Evolutionary conservation across 768 basidiomycete genomes (phyloP).

Genomic region (Boletus subcaerulescens): DNA sequence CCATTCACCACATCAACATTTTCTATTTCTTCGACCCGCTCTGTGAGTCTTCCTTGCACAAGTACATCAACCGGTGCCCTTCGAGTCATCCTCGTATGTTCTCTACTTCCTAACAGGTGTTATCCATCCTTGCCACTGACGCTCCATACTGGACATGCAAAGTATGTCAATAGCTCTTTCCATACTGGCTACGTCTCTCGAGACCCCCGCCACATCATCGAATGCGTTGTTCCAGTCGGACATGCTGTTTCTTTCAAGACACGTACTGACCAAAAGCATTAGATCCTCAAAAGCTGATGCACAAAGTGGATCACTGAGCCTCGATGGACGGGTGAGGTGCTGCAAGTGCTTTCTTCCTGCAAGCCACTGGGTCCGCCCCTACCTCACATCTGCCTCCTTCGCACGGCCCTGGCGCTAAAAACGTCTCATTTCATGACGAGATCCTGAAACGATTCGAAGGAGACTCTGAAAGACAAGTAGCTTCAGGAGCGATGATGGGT

Average conservation of each 20-base stretch:
- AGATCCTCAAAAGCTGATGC: slow-evolving; percentile 88
- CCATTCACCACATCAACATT: slow-evolving; percentile 68
- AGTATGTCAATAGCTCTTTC: too few relatives aligned
- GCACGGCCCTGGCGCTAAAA: not conserved
- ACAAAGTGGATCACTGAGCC: slow-evolving; percentile 81
- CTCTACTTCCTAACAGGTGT: not conserved
- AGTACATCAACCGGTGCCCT: slow-evolving; percentile 41
- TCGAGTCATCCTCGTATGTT: slow-evolving; percentile 9
- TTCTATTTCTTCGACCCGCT: slow-evolving; percentile 88
- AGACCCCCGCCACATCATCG: too few relatives aligned
- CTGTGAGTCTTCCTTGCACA: slow-evolving; percentile 75
- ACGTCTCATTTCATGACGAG: slow-evolving; percentile 43
- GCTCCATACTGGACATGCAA: too few relatives aligned
- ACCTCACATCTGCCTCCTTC: slow-evolving; percentile 11
- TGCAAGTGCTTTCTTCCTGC: slow-evolving; percentile 50
- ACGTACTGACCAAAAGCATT: too few relatives aligned
- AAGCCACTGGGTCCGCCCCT: slow-evolving; percentile 21
- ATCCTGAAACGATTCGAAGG: slow-evolving; percentile 87
- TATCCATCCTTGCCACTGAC: too few relatives aligned
- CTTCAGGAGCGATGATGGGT: too few relatives aligned
- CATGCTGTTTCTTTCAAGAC: too few relatives aligned
- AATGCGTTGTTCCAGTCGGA: too few relatives aligned
- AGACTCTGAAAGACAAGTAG: slow-evolving; percentile 78
- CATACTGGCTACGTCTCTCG: too few relatives aligned
- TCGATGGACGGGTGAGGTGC: slow-evolving; percentile 67